Evolutionary conservation across 148 eudicot species (phyloP), one percentile per base, ranked within the genome.

Genomic region (Gaultheria prostrata): DNA sequence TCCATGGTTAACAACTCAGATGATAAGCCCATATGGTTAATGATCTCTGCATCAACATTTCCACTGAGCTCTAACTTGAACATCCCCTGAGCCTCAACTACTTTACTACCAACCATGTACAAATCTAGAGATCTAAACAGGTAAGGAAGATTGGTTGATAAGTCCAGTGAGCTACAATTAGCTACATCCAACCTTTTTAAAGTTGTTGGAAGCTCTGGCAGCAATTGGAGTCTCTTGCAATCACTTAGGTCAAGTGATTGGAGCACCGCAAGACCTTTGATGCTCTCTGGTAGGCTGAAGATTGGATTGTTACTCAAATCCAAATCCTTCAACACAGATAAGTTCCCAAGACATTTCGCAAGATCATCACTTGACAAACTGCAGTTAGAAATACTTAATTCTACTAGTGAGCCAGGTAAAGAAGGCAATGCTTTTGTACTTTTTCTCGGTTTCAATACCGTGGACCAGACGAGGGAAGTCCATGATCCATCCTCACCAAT

Each of bases 41-140:
- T 48, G 28, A 70, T 17, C 28, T 49, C 33, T 28, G 13, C 59
- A 43, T 70, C 80, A 49, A 3, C 35, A 50, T 77, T 51, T 77
- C 63, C 59, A 51, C 51, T 26, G n/a, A 43, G 39, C 35, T 77
- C 80, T 51, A 77, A 50, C 80, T 77, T 77, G 61, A 77, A 77
- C 39, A 6, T 49, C 63, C 63, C 63, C 63, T 57, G n/a, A 20
- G 20, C 63, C 63, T 57, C 63, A 6, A 21, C 63, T 21, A 57
- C n/a, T 1, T 21, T 57, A 20, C 18, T 13, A 53, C 15, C 57
- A 2, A 13, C 17, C 3, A 53, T 14, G 5, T 53, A 4, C 57
- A 53, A 15, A 1, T 53, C 4, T 2, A 53, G 15, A 53, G 57
- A 48, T 1, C 8, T 49, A 4, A 12, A 76, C 57, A 24, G 9